These are phyloP conservation scores for Penicillium sp. DNA, from an alignment of 2,329 filamentous ascomycete genomes.

Conservation along the genomic window DNA sequence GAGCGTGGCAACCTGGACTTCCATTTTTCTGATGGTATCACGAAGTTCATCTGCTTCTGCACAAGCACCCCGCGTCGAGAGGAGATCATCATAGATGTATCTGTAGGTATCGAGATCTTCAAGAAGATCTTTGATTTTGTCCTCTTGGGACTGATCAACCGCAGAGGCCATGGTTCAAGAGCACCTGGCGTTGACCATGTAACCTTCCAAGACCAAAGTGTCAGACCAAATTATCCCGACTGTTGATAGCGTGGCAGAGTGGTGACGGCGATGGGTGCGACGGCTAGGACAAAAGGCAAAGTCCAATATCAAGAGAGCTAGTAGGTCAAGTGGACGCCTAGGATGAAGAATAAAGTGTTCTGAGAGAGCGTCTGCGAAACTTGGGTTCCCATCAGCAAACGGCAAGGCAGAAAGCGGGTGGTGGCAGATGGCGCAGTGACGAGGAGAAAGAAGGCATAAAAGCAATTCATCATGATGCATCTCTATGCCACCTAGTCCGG, in stretches of 20 bases:
- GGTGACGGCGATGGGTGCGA: background rate
- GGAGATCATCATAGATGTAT: conserved; percentile 26
- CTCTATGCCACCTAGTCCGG: background rate
- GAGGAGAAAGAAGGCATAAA: background rate
- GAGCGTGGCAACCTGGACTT: conserved; percentile 21
- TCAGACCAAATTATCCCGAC: background rate
- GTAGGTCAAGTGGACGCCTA: background rate
- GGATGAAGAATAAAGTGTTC: too few species aligned
- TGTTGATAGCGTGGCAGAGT: background rate
- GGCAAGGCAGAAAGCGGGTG: background rate
- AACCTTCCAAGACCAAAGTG: background rate
- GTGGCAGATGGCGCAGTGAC: background rate
- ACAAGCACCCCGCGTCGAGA: conserved; percentile 20
- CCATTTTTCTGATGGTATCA: conserved; percentile 18
- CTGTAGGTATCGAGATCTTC: conserved; percentile 29
- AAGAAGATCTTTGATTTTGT: conserved; percentile 24
- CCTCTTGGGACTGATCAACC: conserved; percentile 17
- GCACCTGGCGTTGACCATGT: background rate
- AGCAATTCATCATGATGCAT: background rate
- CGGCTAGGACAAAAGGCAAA: background rate
- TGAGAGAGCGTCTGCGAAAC: background rate
- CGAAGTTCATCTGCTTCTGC: conserved; percentile 23
- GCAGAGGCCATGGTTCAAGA: conserved; percentile 7
- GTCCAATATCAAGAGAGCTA: background rate
- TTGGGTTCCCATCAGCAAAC: background rate